Evolutionary conservation across 306 rosid species (phyloP).

Genomic region (peach (Prunus persica)): DNA sequence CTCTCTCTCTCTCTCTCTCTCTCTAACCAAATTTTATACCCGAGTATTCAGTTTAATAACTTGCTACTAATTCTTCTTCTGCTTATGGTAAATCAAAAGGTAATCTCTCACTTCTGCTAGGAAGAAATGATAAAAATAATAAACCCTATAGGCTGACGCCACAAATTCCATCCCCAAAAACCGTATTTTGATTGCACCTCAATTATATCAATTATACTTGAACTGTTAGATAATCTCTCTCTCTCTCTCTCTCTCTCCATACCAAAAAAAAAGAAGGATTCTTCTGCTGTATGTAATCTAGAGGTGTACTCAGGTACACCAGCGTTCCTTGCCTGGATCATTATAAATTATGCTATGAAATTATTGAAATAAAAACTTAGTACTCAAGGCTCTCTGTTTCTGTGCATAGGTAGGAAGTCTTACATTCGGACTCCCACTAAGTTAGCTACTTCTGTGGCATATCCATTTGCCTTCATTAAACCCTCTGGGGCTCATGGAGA

Average conservation of each 20-base stretch:
- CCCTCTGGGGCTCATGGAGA: constrained; percentile 84
- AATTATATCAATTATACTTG: too few species aligned
- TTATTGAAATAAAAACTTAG: constrained; percentile 15
- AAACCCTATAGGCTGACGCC: too few species aligned
- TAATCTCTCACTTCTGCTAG: too few species aligned
- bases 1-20: neutral
- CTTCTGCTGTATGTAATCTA: neutral
- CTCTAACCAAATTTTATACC: too few species aligned
- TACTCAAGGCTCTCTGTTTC: constrained; percentile 24
- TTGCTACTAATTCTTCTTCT: too few species aligned
- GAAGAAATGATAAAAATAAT: too few species aligned
- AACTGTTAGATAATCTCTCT: too few species aligned
- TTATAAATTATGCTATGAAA: neutral
- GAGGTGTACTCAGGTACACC: neutral
- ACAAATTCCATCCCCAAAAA: too few species aligned
- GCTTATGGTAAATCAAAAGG: too few species aligned
- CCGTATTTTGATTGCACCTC: too few species aligned
- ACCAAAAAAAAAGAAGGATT: neutral
- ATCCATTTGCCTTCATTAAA: constrained; percentile 85
- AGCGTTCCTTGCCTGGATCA: constrained; percentile 4
- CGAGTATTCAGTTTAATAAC: too few species aligned
- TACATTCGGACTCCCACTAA: constrained; percentile 57
- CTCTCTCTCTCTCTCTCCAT: too few species aligned
- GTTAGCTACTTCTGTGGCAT: constrained; percentile 77
- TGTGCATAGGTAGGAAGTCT: constrained; percentile 71